Percentiles rank a stretch among this genome's conserved stretches.
These are phyloP conservation scores for Boletus reticulatus DNA, from an alignment of 768 basidiomycete species.

Conservation along the genomic window DNA sequence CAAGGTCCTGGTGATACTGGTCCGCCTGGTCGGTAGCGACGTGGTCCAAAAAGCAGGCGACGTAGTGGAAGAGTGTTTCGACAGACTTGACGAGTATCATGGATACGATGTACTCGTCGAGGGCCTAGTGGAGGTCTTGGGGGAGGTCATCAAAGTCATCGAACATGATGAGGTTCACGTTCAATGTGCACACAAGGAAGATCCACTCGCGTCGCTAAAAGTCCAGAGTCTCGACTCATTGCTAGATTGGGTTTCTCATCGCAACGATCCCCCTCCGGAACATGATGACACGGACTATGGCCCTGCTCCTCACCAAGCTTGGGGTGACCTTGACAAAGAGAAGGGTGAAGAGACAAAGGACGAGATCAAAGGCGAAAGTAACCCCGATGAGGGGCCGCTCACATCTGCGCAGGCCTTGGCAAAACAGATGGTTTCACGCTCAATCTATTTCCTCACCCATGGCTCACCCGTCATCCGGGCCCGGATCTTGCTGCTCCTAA, in stretches of 20 bases:
- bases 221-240: slow-evolving; percentile 47
- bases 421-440: slow-evolving; percentile 82
- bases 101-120: slow-evolving; percentile 87
- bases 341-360: slow-evolving; percentile 24
- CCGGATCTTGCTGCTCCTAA: slow-evolving; percentile 73
- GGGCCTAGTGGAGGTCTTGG: slow-evolving; percentile 82
- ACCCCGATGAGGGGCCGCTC: slow-evolving; percentile 44
- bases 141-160: slow-evolving; percentile 80
- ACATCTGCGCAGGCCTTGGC: slow-evolving; percentile 76
- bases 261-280: slow-evolving; percentile 35
- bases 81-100: slow-evolving; percentile 93
- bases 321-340: slow-evolving; percentile 41
- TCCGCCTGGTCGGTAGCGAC: slow-evolving; percentile 82
- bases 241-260: slow-evolving; percentile 61
- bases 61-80: slow-evolving; percentile 96
- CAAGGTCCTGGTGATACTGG: slow-evolving; percentile 80
- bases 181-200: slow-evolving; percentile 17
- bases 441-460: slow-evolving; percentile 89
- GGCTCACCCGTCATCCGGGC: slow-evolving; percentile 82
- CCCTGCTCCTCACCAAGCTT: slow-evolving; percentile 56
- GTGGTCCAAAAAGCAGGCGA: slow-evolving; percentile 90
- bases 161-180: slow-evolving; percentile 47
- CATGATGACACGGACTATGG: slow-evolving; percentile 52
- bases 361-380: slow-evolving; percentile 13
- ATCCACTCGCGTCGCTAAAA: slow-evolving; percentile 22